Percentiles rank a stretch among this genome's conserved stretches.
phyloP scores from a whole-genome alignment of 2,329 filamentous ascomycete species.

The Arthrobotrys sinensis region DNA sequence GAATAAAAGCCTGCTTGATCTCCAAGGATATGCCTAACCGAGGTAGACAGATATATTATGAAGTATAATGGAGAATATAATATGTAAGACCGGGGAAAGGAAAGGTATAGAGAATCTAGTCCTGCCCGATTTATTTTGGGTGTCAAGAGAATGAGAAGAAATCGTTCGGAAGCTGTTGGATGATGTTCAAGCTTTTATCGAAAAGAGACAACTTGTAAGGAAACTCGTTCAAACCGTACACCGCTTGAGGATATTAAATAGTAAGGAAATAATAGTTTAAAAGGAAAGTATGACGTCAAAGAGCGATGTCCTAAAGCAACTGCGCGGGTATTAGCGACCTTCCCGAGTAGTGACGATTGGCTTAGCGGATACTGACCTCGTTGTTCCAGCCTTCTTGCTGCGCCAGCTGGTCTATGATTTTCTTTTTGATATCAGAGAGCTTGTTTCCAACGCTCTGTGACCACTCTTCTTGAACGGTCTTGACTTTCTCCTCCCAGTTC shows the following conservation, averaged over 20 bases:
- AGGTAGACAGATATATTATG: slow-evolving; percentile 37
- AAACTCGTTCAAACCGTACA: slow-evolving; percentile 57
- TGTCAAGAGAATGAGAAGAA: slow-evolving; percentile 18
- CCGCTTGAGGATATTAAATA: slow-evolving; percentile 33
- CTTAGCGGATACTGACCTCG: slow-evolving; percentile 47
- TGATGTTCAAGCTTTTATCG: slow-evolving; percentile 41
- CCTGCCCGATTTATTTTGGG: slow-evolving; percentile 25
- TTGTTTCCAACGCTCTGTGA: slow-evolving; percentile 61
- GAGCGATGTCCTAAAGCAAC: slow-evolving; percentile 41
- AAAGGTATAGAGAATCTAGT: slow-evolving; percentile 15
- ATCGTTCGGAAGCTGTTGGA: slow-evolving; percentile 13
- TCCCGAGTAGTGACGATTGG: not conserved
- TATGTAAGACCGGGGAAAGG: slow-evolving; percentile 13
- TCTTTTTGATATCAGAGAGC: slow-evolving; percentile 58
- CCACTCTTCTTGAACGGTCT: slow-evolving; percentile 60
- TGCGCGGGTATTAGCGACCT: slow-evolving; percentile 44
- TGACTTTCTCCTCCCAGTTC: slow-evolving; percentile 61
- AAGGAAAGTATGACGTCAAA: slow-evolving; percentile 31
- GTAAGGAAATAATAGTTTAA: slow-evolving; percentile 9
- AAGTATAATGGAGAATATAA: not conserved
- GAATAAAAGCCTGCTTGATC: slow-evolving; percentile 16
- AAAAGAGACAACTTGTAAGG: slow-evolving; percentile 41
- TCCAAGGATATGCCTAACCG: slow-evolving; percentile 26
- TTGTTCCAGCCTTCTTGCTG: slow-evolving; percentile 59
- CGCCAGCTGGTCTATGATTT: slow-evolving; percentile 54